Base-by-base conservation (phyloP, 2,329 filamentous ascomycete genomes). In the Phymatotrichopsis omnivora region DNA sequence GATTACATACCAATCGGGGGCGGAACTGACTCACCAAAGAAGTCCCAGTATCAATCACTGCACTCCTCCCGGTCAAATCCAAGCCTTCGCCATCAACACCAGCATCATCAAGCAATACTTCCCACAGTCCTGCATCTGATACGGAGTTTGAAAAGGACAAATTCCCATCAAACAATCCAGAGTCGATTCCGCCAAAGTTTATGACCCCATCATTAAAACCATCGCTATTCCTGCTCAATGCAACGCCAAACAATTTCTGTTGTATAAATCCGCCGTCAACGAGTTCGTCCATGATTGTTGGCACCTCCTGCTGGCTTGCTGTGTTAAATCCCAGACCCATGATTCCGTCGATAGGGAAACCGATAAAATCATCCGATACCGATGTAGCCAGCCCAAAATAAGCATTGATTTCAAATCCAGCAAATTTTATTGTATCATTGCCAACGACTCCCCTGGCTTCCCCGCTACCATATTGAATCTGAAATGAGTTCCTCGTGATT, bases 281-380 rank as follows among this genome's bases (percentile, higher is more conserved):
- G 33, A 93, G 64, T 2, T 71, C 66, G 29, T 80, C 68, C 60
- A 91, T 69, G 56, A 91, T 78, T 33, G 78, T 83, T 16, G 81
- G 74, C 4, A 73, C 72, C 27, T 67, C 68, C 20, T 55, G 45
- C 8, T 42, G 45, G 23, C 53, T 57, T 2, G 72, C 73, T 8
- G 69, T 66, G 50, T 72, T 72, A 56, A 79, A 77, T 12, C 82
- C 81, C 19, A 93, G 66, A 3, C 85, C 86, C 2, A 94, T 67
- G 37, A 94, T 93, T 19, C 86, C 86, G 61, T 94, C 86, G 63
- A 93, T 86, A 1, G 84, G 81, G 57, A 89, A 93, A 41, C 74
- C 72, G 22, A 68, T 65, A 62, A 94, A 93, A 53, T 91, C 78
- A 40, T 75, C 64, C 1, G 83, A 85, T 2, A 82, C 82, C 19